A percentile compares a stretch with the other conserved stretches of the same genome.
These are phyloP conservation scores for Hypoxylon sp. DNA, from an alignment of 2,329 filamentous ascomycete species.

Conservation along the genomic window DNA sequence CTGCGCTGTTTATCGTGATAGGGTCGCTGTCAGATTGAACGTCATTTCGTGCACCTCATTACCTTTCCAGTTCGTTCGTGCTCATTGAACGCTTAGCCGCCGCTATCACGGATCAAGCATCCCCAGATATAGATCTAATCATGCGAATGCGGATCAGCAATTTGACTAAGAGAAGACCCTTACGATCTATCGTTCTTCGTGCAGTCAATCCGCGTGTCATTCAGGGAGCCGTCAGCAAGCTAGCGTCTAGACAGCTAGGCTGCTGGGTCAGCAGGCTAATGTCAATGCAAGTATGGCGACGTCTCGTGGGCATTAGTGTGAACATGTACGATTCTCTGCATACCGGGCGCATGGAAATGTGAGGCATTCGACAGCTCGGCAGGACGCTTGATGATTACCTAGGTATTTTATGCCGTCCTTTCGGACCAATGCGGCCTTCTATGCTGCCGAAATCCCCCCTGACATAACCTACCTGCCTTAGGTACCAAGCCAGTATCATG, in stretches of 20 bases:
- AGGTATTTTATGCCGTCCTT: slow-evolving; percentile 23
- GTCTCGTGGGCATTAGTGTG: slow-evolving; percentile 11
- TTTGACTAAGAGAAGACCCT: slow-evolving; percentile 32
- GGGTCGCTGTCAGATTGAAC: slow-evolving; percentile 40
- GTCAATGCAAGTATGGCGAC: not conserved
- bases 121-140: slow-evolving; percentile 30
- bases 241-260: slow-evolving; percentile 5
- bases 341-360: slow-evolving; percentile 17
- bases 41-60: slow-evolving; percentile 44
- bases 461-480: slow-evolving; percentile 1
- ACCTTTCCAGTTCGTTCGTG: slow-evolving; percentile 26
- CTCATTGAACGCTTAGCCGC: slow-evolving; percentile 24
- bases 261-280: not conserved
- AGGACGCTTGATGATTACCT: slow-evolving; percentile 15
- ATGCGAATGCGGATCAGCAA: slow-evolving; percentile 23
- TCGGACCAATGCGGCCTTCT: slow-evolving; percentile 31
- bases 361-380: slow-evolving; percentile 33
- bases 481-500: slow-evolving; percentile 14
- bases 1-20: slow-evolving; percentile 41
- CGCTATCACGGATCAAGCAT: slow-evolving; percentile 34
- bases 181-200: slow-evolving; percentile 23
- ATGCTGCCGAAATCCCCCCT: slow-evolving; percentile 36
- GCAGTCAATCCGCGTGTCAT: slow-evolving; percentile 16
- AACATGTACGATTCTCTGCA: slow-evolving; percentile 23
- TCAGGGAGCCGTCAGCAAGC: slow-evolving; percentile 10